Conservation (phyloP, 2,329 filamentous ascomycete genomes). For the Pseudogymnoascus sp. region DNA sequence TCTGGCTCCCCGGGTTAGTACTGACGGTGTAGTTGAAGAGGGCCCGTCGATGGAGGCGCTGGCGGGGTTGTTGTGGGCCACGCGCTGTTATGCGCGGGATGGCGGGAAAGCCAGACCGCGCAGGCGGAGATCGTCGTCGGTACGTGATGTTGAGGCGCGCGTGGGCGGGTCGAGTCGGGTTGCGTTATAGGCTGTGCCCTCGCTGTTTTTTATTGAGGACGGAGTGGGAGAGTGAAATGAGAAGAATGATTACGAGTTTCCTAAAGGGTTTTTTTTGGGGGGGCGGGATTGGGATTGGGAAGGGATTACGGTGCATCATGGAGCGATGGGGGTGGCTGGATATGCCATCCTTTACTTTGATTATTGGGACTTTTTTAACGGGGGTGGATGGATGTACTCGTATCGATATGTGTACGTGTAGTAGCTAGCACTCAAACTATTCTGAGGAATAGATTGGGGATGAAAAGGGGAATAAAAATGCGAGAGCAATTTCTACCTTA, state of each 20-base stretch:
- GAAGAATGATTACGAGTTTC: neutral
- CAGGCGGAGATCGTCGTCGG: neutral
- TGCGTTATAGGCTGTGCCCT: neutral
- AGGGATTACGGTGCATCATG: neutral
- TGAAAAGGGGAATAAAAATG: neutral
- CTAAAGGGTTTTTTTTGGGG: neutral
- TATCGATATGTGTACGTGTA: neutral
- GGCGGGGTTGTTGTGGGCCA: slow-evolving; percentile 28
- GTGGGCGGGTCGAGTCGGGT: neutral
- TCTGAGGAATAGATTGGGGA: neutral
- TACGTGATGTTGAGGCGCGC: neutral
- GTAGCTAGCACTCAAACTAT: neutral
- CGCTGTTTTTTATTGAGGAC: neutral
- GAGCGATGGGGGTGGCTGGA: neutral
- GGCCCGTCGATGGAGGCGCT: slow-evolving; percentile 23
- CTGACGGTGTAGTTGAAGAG: slow-evolving; percentile 17
- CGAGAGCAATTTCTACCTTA: neutral
- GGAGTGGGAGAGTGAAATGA: neutral
- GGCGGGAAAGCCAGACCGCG: neutral
- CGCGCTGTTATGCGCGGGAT: slow-evolving; percentile 12
- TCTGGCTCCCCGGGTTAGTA: slow-evolving; percentile 19
- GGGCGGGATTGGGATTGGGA: neutral
- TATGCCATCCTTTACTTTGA: neutral
- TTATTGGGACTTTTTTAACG: neutral
- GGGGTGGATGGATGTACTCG: neutral